Evolutionary conservation across 768 basidiomycete genomes (phyloP).

Genomic region (Boletus huronensis): DNA sequence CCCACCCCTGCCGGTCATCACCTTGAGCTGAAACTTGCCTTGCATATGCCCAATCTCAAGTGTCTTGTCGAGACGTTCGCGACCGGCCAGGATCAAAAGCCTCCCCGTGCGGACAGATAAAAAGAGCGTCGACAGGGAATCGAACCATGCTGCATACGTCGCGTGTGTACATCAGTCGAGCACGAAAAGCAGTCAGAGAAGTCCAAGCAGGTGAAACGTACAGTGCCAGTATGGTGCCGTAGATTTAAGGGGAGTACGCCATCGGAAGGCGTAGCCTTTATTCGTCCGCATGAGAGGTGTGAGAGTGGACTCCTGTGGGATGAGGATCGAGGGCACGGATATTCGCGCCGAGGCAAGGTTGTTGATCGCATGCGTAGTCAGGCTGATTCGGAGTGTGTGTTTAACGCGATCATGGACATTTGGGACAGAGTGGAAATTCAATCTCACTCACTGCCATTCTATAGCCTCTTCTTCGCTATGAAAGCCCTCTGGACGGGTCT

Average conservation of each 20-base stretch:
- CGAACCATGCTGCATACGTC: conserved; percentile 81
- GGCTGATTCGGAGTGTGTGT: conserved; percentile 38
- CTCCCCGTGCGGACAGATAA: conserved; percentile 75
- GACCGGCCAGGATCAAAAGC: conserved; percentile 85
- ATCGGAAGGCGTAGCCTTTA: conserved; percentile 43
- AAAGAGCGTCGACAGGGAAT: conserved; percentile 75
- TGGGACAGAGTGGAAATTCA: neutral
- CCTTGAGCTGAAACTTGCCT: conserved; percentile 92
- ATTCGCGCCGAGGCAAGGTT: conserved; percentile 81
- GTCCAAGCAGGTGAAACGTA: conserved; percentile 33
- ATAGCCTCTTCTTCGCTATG: conserved; percentile 80
- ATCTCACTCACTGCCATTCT: conserved; percentile 87
- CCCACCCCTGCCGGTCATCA: conserved; percentile 55
- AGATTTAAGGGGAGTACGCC: conserved; percentile 80
- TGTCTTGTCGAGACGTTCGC: conserved; percentile 88
- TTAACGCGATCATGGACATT: neutral
- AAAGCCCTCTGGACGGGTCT: conserved; percentile 83
- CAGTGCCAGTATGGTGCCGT: conserved; percentile 91
- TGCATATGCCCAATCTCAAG: conserved; percentile 98
- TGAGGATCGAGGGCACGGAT: conserved; percentile 80
- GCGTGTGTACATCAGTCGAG: neutral
- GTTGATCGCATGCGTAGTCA: conserved; percentile 77
- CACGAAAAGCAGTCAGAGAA: neutral
- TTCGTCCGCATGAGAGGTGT: conserved; percentile 28
- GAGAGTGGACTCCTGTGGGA: conserved; percentile 41